Conservation (phyloP, 352 stramenopile genomes). For the Discostella stelligera region DNA sequence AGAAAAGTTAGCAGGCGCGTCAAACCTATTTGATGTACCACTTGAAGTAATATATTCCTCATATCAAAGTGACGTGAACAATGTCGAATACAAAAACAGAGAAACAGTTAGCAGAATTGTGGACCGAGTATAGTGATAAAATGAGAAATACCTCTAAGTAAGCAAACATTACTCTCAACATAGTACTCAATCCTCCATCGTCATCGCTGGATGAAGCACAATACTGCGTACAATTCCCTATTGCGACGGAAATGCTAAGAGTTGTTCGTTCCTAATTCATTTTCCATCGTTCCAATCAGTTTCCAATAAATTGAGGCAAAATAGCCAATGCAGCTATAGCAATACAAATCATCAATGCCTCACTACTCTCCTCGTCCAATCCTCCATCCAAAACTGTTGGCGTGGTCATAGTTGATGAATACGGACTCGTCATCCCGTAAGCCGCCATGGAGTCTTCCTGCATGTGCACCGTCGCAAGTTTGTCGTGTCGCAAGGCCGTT, state of each 20-base stretch:
- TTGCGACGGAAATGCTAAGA: neutral
- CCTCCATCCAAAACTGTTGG: slow-evolving; percentile 32
- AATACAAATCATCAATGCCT: slow-evolving; percentile 46
- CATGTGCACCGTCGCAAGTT: slow-evolving; percentile 45
- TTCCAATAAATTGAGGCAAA: slow-evolving; percentile 35
- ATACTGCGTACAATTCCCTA: neutral
- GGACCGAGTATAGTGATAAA: slow-evolving; percentile 1
- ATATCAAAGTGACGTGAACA: neutral
- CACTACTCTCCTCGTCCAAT: slow-evolving; percentile 44
- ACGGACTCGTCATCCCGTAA: slow-evolving; percentile 12
- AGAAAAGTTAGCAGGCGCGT: slow-evolving; percentile 15
- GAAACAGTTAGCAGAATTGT: slow-evolving; percentile 4
- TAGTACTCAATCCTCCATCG: too few relatives aligned
- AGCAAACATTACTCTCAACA: neutral
- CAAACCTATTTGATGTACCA: slow-evolving; percentile 24
- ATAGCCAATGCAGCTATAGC: slow-evolving; percentile 40
- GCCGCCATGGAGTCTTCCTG: slow-evolving; percentile 39
- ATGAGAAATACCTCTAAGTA: neutral
- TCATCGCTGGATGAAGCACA: neutral
- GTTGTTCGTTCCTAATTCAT: neutral
- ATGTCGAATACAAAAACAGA: slow-evolving; percentile 1
- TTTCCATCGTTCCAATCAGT: neutral
- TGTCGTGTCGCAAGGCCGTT: slow-evolving; percentile 34
- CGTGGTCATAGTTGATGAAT: slow-evolving; percentile 21
- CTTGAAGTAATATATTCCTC: neutral